Evolutionary conservation across 148 eudicot species (phyloP), one percentile per base, ranked within the genome.

Genomic region (Silene latifolia): DNA sequence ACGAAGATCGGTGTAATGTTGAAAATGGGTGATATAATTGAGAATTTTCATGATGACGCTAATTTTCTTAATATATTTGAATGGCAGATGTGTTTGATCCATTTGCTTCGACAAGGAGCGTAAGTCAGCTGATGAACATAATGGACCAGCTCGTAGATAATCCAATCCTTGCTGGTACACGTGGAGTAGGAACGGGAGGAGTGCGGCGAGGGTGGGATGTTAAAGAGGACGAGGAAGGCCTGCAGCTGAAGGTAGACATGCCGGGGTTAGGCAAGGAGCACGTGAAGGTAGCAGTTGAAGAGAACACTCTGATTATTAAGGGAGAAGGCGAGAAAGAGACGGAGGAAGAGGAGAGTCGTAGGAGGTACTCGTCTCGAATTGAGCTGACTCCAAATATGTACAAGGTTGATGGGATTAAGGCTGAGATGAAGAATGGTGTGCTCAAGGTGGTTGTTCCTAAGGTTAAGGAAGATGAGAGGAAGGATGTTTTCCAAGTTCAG

Each of bases 221-320:
- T 4, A 78, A 63, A 59, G 95, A 93, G 39, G 90, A 88, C 8
- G 86, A 80, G 0, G 80, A 89, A 0, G 89, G 87, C 0, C 84
- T 93, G 0, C 75, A 84, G 21, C 72, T 91, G 66, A 79, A 87
- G 7, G 74, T 91, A 19, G 97, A 93, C 88, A 91, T 93, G 98
- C 97, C 98, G 0, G 98, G 98, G 0, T 23, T 93, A 1, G 85
- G 81, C 73, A 93, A 91, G 44, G 94, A 91, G 46, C 79, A 89
- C 15, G 91, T 93, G 65, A 93, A 91, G 81, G 82, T 93, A 0
- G 82, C 83, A 0, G 91, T 91, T 66, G 94, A 91, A 76, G 88
- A 87, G 58, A 89, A 80, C 82, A 86, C 91, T 2, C 82, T 93
- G 81, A 68, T 86, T 0, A 88, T 93, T 74, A 81, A 42, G 71